Base-by-base conservation (phyloP, 805 yeast species). In the Jamesozyma jinghongensis region DNA sequence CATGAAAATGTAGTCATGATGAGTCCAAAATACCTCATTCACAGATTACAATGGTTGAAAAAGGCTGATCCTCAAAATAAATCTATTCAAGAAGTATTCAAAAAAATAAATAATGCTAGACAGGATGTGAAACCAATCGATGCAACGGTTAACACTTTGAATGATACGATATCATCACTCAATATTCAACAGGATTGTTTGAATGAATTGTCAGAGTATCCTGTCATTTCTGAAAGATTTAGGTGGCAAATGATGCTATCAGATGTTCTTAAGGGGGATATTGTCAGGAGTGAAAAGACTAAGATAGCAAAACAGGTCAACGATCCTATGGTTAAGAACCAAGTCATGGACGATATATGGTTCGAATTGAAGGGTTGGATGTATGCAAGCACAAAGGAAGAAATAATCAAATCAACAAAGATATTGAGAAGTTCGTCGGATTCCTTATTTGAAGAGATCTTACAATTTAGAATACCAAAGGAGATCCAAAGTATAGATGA, bases 201-300 rank as follows among this genome's bases (percentile, higher is more conserved):
- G 13, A 19, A 6, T 49, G 11, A 51, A 25, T 42, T 62, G 11
- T 41, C 56, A 4, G 48, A 61, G 3, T 61, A 63, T 40, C 62
- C 67, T 5, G 48, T 53, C 19, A 77, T 81, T 6, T 53, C 78
- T 10, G 97, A 87, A 56, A 71, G 97, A 37, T 67, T 88, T 11
- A 95, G 87, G 62, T 92, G 98, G 98, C 97, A 92, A 62, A 75
- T 90, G 0, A 86, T 92, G 95, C 69, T 92, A 37, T 74, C 84
- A 10, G 74, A 87, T 3, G 97, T 92, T 3, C 72, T 92, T 28
- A 90, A 94, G 3, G 97, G 98, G 50, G 97, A 92, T 61, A 95
- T 92, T 40, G 87, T 92, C 17, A 75, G 81, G 28, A 81, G 90
- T 11, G 98, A 92, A 55, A 92, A 90, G 62, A 80, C 85, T 3